Evolutionary conservation across 257 asterid genomes (phyloP), one percentile per base, ranked within the genome.

Genomic region (Parsonsia alboflavescens): DNA sequence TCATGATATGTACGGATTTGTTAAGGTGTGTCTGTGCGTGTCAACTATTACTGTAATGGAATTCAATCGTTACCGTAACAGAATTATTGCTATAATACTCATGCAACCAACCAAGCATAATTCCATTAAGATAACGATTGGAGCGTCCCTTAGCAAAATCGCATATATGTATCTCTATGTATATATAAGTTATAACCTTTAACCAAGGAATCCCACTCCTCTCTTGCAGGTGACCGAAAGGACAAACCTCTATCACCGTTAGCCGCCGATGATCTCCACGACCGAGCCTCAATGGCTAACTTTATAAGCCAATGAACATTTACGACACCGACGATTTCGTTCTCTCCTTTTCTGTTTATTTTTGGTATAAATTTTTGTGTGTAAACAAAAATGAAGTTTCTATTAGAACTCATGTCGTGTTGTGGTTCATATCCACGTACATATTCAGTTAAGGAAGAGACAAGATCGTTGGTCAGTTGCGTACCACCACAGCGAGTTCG

Each of bases 371-470:
- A 10, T 17, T 24, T 67, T 10, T 45, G 48, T 36, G 50, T 36
- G 6, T 42, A 45, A 75, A 30, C 1, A 89, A 75, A 30, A 1
- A 89, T 87, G 95, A 88, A 80, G 78, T 87, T 88, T 70, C 78
- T 90, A 2, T 63, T 84, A 63, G 89, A 86, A 77, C 79, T 83
- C 64, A 82, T 89, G 50, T 65, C 83, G 10, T 86, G 89, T 63
- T 87, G 84, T 61, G 86, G 88, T 21, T 77, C 91, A 15, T 36
- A 77, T 58, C 68, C 84, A 1, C 58, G 75, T 15, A 44, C 80
- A 58, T 30, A 81, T 36, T 80, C 54, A 73, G 69, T 76, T 9
- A 72, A 83, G 76, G 92, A 84, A 63, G 86, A 87, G 77, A 56
- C 82, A 13, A 80, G 73, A n/a, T 59, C 78, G 67, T 72, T 88